Conservation (phyloP, 768 basidiomycete genomes). For the Mycena venus region DNA sequence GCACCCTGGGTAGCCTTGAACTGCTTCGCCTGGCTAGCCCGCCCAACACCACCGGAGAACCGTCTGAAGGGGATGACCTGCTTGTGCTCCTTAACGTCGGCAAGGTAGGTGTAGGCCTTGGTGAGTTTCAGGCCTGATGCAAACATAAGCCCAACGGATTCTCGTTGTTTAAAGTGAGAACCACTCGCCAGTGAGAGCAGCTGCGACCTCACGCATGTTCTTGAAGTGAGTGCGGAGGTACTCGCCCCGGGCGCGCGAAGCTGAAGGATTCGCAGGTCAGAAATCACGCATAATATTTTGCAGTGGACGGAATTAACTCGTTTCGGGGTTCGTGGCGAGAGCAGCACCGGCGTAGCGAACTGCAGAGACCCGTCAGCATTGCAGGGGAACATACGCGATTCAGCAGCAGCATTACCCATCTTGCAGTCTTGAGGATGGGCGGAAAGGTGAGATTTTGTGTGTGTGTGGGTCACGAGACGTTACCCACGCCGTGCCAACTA, state of each 20-base stretch:
- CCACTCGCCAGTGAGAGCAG: constrained; percentile 86
- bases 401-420: constrained; percentile 70
- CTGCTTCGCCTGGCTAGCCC: constrained; percentile 94
- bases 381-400: constrained; percentile 1
- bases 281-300: neutral
- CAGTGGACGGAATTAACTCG: constrained; percentile 69
- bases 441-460: constrained; percentile 11
- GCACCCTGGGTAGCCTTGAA: constrained; percentile 96
- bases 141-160: neutral
- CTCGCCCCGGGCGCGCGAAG: constrained; percentile 93
- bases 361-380: constrained; percentile 43
- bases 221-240: constrained; percentile 99
- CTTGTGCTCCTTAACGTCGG: constrained; percentile 96
- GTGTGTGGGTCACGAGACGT: too few relatives aligned
- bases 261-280: constrained; percentile 57
- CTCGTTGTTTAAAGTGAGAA: neutral
- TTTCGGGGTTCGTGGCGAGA: constrained; percentile 93
- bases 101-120: constrained; percentile 96
- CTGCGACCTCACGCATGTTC: constrained; percentile 99
- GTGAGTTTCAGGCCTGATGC: constrained; percentile 86
- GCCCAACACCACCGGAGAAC: constrained; percentile 95
- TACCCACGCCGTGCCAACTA: too few relatives aligned
- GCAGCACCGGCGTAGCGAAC: constrained; percentile 96
- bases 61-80: constrained; percentile 97
- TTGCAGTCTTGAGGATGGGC: constrained; percentile 69